Conservation (phyloP, 2,329 filamentous ascomycete species). For the Cadophora sp. region DNA sequence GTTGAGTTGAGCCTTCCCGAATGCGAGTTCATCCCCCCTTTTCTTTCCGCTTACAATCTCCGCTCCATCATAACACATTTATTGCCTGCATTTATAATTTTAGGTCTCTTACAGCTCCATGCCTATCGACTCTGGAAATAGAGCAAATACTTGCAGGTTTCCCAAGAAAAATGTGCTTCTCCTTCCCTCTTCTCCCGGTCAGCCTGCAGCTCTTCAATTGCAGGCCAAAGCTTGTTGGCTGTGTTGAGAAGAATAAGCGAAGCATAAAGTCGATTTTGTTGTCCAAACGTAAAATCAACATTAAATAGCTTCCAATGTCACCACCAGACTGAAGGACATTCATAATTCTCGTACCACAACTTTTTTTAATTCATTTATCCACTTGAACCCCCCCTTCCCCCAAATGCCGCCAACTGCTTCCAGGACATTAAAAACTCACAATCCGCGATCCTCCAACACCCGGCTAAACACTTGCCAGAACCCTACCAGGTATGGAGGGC, state of each 20-base stretch:
- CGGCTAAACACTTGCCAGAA: constrained; percentile 45
- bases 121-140: background rate
- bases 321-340: background rate
- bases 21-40: background rate
- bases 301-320: background rate
- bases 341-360: background rate
- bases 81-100: background rate
- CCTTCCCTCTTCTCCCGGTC: no score
- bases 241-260: background rate
- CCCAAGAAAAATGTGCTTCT: no score
- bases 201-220: no score
- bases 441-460: constrained; percentile 35
- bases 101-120: background rate
- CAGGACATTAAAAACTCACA: constrained; percentile 14
- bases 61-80: background rate
- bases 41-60: background rate
- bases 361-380: background rate
- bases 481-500: constrained; percentile 45
- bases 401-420: background rate
- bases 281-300: background rate
- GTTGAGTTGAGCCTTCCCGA: constrained; percentile 1
- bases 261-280: background rate
- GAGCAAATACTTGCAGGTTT: no score
- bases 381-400: background rate
- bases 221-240: background rate